Evolutionary conservation across 1,284 basidiomycete genomes (phyloP), one percentile per base, ranked within the genome.

Genomic region (Sutorius eximius): DNA sequence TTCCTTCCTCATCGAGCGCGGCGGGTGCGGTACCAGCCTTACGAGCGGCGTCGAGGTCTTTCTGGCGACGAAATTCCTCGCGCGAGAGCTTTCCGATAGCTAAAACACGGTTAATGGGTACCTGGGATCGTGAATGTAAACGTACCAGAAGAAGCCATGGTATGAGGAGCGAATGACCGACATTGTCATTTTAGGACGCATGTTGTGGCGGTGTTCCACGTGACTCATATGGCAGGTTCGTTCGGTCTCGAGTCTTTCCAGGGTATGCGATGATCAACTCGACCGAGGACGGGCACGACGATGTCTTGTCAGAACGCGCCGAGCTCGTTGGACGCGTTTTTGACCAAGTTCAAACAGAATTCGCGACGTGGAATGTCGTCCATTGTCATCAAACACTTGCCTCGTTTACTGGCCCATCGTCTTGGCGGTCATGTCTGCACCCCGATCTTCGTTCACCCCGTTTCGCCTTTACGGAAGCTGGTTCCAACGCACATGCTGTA

Each of bases 1-100:
- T 88, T 53, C 95, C 97, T 72, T 97, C 90, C 70, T 94, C 91
- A 70, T 98, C 96, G 45, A 97, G 78, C 46, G 93, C 95, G 36
- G 95, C 93, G 22, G 95, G 93, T 11, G 95, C 96, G 30, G 94
- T 98, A 75, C 96, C 96, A 45, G 96, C 96, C 77, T 98, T 98
- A 58, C 96, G 89, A 59, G 92, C 90, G 11, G 95, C 93, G 71
- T 98, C 95, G 60, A 98, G 86, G 72, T 98, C 96, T 73, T 97
- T 95, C 74, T 95, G 91, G 27, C 92, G 83, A 43, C 95, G 85
- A 67, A 92, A 96, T 71, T 98, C 95, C 73, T 96, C 93, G 34
- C 93, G 82, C 0, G 94, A 96, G 51, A 97, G 82, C 70, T 97
- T 97, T 66, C 91, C 91, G 29, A 80, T 67, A 56, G 79, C 82